These are phyloP conservation scores for Naegleria gruberi DNA, from an alignment of 208 protist species.

Conservation along the genomic window DNA sequence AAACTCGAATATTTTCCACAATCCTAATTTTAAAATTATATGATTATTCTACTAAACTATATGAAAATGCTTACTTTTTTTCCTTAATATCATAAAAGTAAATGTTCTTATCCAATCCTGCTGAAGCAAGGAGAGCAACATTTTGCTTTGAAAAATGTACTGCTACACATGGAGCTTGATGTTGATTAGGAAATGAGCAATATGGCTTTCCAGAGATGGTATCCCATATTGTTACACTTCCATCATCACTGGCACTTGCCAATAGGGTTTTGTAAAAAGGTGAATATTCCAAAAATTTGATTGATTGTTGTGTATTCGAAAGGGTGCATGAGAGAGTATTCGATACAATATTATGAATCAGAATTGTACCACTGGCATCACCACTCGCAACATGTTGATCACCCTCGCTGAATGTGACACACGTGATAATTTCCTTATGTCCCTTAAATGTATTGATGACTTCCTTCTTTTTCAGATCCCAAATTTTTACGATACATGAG, in stretches of 20 bases:
- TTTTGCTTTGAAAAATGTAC: not conserved
- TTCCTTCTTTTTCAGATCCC: not conserved
- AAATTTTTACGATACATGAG: not conserved
- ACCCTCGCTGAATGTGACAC: not conserved
- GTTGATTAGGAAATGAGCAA: not conserved
- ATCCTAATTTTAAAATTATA: not conserved
- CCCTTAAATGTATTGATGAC: not conserved
- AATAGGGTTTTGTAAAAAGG: not conserved
- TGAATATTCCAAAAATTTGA: not conserved
- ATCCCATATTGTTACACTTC: not conserved
- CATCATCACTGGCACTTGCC: not conserved
- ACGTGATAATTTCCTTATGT: not conserved
- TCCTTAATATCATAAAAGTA: slow-evolving; percentile 8
- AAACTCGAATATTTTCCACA: not conserved
- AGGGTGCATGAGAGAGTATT: not conserved
- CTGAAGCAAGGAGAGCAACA: not conserved
- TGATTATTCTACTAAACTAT: not conserved
- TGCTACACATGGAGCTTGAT: not conserved
- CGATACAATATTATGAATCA: not conserved
- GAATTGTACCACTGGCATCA: not conserved
- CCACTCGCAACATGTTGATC: not conserved
- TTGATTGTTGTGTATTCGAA: not conserved
- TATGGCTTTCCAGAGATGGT: not conserved
- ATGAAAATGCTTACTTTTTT: not conserved
- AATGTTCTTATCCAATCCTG: slow-evolving; percentile 6